A percentile compares a stretch with the other conserved stretches of the same genome.
These are phyloP conservation scores for Kluyveromyces siamensis DNA, from an alignment of 805 yeast genomes.

Conservation along the genomic window DNA sequence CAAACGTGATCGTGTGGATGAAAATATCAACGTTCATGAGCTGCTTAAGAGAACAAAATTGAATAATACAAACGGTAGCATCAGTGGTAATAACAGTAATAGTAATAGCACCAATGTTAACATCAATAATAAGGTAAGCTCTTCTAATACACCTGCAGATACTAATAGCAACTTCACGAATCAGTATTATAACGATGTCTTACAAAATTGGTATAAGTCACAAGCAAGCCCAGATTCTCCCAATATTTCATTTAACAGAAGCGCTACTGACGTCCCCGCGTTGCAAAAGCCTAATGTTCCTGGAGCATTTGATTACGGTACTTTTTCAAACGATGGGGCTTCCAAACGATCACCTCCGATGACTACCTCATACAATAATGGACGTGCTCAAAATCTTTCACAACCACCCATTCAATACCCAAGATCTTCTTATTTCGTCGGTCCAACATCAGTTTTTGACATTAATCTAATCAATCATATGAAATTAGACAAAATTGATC, in stretches of 20 bases:
- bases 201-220: not conserved
- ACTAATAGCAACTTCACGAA: not conserved
- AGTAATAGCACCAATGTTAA: slow-evolving; percentile 4
- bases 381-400: not conserved
- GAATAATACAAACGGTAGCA: slow-evolving; percentile 7
- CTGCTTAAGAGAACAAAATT: slow-evolving; percentile 14
- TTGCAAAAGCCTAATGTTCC: not conserved
- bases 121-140: slow-evolving; percentile 2
- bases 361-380: slow-evolving; percentile 1
- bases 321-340: not conserved
- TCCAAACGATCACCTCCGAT: not conserved
- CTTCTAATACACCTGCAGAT: slow-evolving; percentile 3
- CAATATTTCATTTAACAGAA: not conserved
- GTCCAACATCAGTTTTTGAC: slow-evolving; percentile 83
- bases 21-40: slow-evolving; percentile 14
- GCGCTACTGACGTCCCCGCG: not conserved
- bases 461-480: slow-evolving; percentile 56
- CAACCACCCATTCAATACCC: slow-evolving; percentile 66
- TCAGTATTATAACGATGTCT: not conserved
- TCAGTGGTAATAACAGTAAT: slow-evolving; percentile 3
- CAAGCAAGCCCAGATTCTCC: not conserved
- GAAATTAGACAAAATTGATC: slow-evolving; percentile 63
- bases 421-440: slow-evolving; percentile 79
- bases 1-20: slow-evolving; percentile 18
- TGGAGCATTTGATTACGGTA: not conserved